Evolutionary conservation across 2,329 filamentous ascomycete genomes (phyloP).

Genomic region (Blumeriella jaapii): DNA sequence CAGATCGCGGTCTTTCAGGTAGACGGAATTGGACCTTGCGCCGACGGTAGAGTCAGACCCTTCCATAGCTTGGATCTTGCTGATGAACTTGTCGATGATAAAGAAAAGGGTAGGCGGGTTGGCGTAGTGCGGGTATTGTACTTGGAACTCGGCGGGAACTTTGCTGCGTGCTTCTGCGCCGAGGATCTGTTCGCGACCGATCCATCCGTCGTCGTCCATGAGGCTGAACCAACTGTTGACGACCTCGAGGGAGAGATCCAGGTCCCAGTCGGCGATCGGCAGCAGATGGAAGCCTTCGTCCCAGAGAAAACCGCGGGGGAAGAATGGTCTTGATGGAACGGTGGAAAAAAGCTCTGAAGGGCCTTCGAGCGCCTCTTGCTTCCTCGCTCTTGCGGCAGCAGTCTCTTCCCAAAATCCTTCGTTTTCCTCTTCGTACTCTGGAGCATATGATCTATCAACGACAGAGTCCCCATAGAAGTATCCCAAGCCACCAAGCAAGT

Average conservation of each 20-base stretch:
- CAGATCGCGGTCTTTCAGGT: conserved; percentile 55
- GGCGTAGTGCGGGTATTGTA: conserved; percentile 93
- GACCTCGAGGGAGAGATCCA: conserved; percentile 76
- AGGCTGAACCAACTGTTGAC: conserved; percentile 91
- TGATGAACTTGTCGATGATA: conserved; percentile 72
- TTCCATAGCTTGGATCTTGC: conserved; percentile 53
- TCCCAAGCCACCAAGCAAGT: conserved; percentile 84
- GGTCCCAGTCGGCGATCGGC: conserved; percentile 87
- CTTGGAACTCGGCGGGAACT: conserved; percentile 83
- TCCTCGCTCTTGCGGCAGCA: conserved; percentile 62
- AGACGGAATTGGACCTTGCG: conserved; percentile 43
- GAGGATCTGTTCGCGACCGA: conserved; percentile 89
- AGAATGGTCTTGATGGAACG: conserved; percentile 88
- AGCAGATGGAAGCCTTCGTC: conserved; percentile 95
- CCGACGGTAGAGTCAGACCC: conserved; percentile 38
- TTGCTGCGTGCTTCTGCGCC: conserved; percentile 88
- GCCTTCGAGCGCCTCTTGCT: conserved; percentile 59
- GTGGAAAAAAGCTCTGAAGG: conserved; percentile 84
- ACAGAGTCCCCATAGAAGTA: conserved; percentile 87
- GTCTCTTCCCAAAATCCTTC: conserved; percentile 95
- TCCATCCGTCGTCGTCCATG: conserved; percentile 97
- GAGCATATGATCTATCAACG: conserved; percentile 82
- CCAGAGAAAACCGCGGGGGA: conserved; percentile 93
- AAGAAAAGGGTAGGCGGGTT: conserved; percentile 94
- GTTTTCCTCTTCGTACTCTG: conserved; percentile 88